These are phyloP conservation scores for Hymenoscyphus salicellus DNA, from an alignment of 2,329 filamentous ascomycete species.

Conservation along the genomic window DNA sequence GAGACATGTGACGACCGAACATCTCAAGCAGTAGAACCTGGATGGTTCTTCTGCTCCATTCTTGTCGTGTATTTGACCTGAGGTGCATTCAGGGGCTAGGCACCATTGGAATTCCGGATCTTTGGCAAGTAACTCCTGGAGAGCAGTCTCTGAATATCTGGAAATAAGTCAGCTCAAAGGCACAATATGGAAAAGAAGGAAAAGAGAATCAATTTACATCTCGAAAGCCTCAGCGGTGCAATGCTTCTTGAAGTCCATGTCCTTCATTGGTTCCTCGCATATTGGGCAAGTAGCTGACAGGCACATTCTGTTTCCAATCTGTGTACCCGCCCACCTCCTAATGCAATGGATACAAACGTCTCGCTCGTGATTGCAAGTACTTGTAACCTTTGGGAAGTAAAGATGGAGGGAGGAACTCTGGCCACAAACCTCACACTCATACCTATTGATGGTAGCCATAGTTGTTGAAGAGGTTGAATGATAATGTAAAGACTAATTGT, in stretches of 20 bases:
- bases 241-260: background rate
- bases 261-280: background rate
- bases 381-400: background rate
- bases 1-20: background rate
- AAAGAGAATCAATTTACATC: background rate
- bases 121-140: background rate
- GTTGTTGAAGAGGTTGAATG: too few species aligned
- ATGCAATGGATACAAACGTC: background rate
- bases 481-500: too few species aligned
- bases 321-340: background rate
- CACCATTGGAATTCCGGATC: background rate
- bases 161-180: background rate
- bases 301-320: background rate
- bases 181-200: background rate
- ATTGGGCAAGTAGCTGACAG: background rate
- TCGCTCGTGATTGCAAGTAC: background rate
- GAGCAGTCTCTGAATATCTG: background rate
- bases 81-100: background rate
- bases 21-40: background rate
- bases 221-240: background rate
- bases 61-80: background rate
- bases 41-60: background rate
- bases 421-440: background rate
- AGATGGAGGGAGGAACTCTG: background rate
- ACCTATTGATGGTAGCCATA: background rate